Base-by-base conservation (phyloP, 129 eudicot species). In the Lactuca saligna region DNA sequence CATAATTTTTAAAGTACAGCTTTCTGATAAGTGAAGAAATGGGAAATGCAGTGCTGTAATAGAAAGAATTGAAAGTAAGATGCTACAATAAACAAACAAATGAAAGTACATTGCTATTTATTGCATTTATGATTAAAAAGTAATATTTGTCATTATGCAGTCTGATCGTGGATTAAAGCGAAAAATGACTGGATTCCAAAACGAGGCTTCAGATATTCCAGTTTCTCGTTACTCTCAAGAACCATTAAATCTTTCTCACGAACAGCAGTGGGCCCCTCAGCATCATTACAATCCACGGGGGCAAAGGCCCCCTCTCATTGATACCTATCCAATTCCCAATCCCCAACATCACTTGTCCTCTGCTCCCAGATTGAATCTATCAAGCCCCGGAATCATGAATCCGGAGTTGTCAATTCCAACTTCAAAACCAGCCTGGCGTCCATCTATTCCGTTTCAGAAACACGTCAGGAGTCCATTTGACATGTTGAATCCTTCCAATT, bases 151-250 rank as follows among this genome's bases (percentile, higher is more conserved):
- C 35, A 54, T 73, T 69, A 25, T 61, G 75, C 92, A 91, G 93
- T 65, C 84, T 68, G 83, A 73, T 66, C 77, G 59, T 69, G 90
- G 86, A 68, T 64, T 71, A 65, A 73, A 64, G 69, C 69, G 78
- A 63, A 83, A 80, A 69, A 31, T 79, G 50, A 3, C 69, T 15
- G 86, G 84, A 69, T 75, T 77, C 14, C 81, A 74, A 64, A 75
- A 74, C 4, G 82, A 71, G 61, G 33, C 74, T 17, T 70, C 82
- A 59, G 94, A 80, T 33, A 70, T 73, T 69, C 65, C 83, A 6
- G 70, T 38, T 67, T 63, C 88, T 65, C 87, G 53, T 50, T 70
- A 70, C 56, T 72, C 86, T 20, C 86, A 57, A 74, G 97, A 82
- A 68, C 38, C 67, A 25, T 71, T 77, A 71, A 84, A 68, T 62